A percentile compares a stretch with the other conserved stretches of the same genome.
These are phyloP conservation scores for Corylus americana DNA, from an alignment of 306 rosid species.

Conservation along the genomic window DNA sequence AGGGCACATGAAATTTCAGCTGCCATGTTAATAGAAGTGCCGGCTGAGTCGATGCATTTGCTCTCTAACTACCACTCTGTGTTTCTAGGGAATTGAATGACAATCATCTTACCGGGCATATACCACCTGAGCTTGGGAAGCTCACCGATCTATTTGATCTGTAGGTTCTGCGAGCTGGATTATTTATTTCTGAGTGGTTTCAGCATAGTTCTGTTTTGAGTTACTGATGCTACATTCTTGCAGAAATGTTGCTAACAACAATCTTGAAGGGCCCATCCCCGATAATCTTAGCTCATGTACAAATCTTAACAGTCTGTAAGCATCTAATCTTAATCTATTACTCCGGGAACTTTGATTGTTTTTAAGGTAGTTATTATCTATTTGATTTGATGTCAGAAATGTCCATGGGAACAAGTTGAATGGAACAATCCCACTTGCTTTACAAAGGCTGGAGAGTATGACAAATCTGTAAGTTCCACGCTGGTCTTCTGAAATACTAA, in stretches of 20 bases:
- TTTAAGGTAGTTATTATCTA: conserved; percentile 8
- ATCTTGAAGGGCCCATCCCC: conserved; percentile 85
- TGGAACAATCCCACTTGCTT: conserved; percentile 71
- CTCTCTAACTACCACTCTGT: neutral
- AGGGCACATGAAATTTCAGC: neutral
- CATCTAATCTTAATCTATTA: conserved; percentile 16
- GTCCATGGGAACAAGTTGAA: conserved; percentile 86
- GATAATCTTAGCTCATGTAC: conserved; percentile 79
- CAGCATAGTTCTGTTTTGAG: conserved; percentile 9
- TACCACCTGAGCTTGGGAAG: conserved; percentile 97
- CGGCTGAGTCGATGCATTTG: too few species aligned
- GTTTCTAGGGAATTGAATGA: conserved; percentile 77
- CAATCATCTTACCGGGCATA: conserved; percentile 69
- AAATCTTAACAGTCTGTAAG: conserved; percentile 97
- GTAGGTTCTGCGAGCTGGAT: conserved; percentile 49
- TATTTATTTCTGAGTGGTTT: neutral
- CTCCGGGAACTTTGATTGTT: neutral
- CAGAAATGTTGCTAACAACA: conserved; percentile 88
- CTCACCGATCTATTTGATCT: conserved; percentile 83
- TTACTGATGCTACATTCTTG: conserved; percentile 10
- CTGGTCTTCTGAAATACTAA: neutral
- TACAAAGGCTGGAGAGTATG: conserved; percentile 94
- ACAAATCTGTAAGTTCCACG: conserved; percentile 73
- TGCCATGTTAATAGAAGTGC: neutral
- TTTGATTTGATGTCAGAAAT: conserved; percentile 41